Conservation (phyloP, 2,329 filamentous ascomycete genomes). For the Aspergillus viridinutans region DNA sequence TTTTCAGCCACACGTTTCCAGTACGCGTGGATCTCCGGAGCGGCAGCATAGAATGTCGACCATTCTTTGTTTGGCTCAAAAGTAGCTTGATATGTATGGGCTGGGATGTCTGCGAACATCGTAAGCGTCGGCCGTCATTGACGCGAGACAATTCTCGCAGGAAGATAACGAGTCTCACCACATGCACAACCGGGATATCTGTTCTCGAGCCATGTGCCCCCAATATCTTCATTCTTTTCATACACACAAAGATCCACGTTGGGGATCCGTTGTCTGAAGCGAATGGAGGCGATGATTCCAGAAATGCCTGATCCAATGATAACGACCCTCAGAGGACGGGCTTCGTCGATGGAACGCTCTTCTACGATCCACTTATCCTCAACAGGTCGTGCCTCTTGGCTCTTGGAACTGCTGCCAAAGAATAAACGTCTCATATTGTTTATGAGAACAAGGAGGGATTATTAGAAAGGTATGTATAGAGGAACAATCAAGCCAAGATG, state of each 20-base stretch:
- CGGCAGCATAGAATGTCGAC: constrained; percentile 47
- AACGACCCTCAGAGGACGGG: constrained; percentile 29
- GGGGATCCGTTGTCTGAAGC: constrained; percentile 33
- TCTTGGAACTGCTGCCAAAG: not conserved
- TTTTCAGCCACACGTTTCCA: constrained; percentile 44
- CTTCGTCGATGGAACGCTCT: constrained; percentile 31
- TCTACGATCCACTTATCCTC: constrained; percentile 19
- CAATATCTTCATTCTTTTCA: constrained; percentile 33
- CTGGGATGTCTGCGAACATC: constrained; percentile 38
- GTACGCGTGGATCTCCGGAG: constrained; percentile 48
- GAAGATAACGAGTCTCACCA: constrained; percentile 15
- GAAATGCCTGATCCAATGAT: constrained; percentile 39
- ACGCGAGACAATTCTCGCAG: not conserved
- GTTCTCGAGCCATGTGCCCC: constrained; percentile 35
- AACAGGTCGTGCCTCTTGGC: not conserved
- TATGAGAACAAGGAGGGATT: not conserved
- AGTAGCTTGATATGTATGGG: constrained; percentile 48
- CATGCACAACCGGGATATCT: constrained; percentile 36
- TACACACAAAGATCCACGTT: constrained; percentile 35
- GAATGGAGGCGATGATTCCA: constrained; percentile 36
- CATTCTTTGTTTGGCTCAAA: constrained; percentile 48
- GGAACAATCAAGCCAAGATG: not conserved
- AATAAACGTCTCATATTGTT: not conserved
- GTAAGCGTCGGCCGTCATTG: not conserved
- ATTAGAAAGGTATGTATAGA: not conserved